Base-by-base conservation (phyloP, 169 alveolate species). In the Babesia sp. region DNA sequence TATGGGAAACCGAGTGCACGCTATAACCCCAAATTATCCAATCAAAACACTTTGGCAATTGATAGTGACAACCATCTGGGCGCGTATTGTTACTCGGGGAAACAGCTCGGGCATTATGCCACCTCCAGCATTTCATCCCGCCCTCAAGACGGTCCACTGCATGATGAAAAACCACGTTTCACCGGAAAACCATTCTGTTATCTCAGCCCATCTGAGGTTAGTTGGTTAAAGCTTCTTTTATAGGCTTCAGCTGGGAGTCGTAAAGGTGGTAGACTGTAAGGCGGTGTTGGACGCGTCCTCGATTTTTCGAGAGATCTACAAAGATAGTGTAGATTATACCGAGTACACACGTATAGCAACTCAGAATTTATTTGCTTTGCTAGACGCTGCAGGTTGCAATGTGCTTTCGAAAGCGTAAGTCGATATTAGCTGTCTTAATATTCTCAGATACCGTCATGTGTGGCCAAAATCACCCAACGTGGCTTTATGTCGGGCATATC, bases 401-500 rank as follows among this genome's bases (percentile, higher is more conserved):
- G 16, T 26, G 14, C 74, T 64, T 8, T n/a, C 20, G 14, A 48
- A 64, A 28, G 63, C 63, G 63, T 64, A 64, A 64, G 63, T 64
- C 22, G 0, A 64, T 0, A 9, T n/a, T 9, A 24, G n/a, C 16
- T 31, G 63, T 22, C 16, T 44, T 48, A 34, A 33, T 24, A 26
- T 3, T 0, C 24, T 11, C 9, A 64, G 63, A 11, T 46, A 64
- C 26, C 66, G 74, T 9, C 45, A 18, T n/a, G 9, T 5, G 11
- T 71, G 81, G 81, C 57, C 73, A 12, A 58, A 14, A 16, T 48
- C 69, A 12, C 16, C 11, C 33, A 8, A 48, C 11, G 72, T 58
- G 28, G 74, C 61, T 8, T 9, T 71, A 24, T 54, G 58, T 16
- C 26, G 81, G n/a, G 81, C 56, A 5, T 71, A 71, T 26, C 57